phyloP scores from a whole-genome alignment of 257 asterid species.

The Ajuga chamaepitys region DNA sequence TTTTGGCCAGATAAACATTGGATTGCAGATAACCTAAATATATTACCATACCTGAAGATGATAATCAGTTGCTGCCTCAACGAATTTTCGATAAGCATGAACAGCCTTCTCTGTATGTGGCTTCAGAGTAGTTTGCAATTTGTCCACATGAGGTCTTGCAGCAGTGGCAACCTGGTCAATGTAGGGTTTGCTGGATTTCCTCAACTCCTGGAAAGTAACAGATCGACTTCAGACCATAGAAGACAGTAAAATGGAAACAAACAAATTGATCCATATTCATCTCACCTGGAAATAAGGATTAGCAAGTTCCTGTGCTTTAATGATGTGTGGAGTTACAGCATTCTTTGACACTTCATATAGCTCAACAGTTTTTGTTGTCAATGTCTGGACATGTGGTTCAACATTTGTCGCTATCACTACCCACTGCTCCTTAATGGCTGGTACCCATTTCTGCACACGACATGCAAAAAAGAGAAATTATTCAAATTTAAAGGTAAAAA shows the following conservation, averaged over 20 bases:
- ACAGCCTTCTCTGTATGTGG: slow-evolving; percentile 60
- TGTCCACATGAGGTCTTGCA: slow-evolving; percentile 82
- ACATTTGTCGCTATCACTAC: slow-evolving; percentile 43
- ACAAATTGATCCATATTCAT: background rate
- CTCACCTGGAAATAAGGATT: slow-evolving; percentile 75
- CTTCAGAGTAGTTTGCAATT: slow-evolving; percentile 37
- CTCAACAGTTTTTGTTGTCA: slow-evolving; percentile 52
- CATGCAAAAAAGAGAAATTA: background rate
- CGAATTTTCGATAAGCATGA: slow-evolving; percentile 61
- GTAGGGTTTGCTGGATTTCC: slow-evolving; percentile 70
- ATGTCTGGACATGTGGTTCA: slow-evolving; percentile 62
- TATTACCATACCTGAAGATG: slow-evolving; percentile 57
- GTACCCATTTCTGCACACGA: slow-evolving; percentile 66
- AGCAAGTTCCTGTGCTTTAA: slow-evolving; percentile 61
- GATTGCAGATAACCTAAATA: slow-evolving; percentile 1
- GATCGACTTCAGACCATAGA: slow-evolving; percentile 15
- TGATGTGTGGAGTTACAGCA: slow-evolving; percentile 55
- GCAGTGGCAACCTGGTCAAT: slow-evolving; percentile 77
- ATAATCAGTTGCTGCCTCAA: slow-evolving; percentile 64
- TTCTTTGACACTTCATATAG: slow-evolving; percentile 52
- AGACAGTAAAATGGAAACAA: slow-evolving; percentile 6
- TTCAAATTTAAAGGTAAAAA: slow-evolving; percentile 3
- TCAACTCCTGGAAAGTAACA: slow-evolving; percentile 48
- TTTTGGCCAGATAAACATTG: background rate
- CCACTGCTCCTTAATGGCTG: slow-evolving; percentile 74